Percentiles rank a stretch among this genome's conserved stretches.
These are phyloP conservation scores for Pezicula radicicola DNA, from an alignment of 2,329 filamentous ascomycete species.

Conservation along the genomic window DNA sequence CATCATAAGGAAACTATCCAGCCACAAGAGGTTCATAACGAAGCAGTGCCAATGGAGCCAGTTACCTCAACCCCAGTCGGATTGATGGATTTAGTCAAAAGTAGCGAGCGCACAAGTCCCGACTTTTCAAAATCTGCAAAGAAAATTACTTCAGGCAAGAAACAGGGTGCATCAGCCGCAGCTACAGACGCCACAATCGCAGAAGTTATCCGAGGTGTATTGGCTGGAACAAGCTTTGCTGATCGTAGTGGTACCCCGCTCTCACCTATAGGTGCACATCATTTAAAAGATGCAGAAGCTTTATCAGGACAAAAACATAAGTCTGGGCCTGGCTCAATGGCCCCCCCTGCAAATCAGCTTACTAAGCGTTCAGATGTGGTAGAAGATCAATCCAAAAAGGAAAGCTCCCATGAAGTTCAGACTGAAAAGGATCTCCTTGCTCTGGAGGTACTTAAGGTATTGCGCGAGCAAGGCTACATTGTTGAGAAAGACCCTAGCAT, in stretches of 20 bases:
- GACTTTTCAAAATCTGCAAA: conserved; percentile 1
- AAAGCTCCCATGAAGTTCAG: conserved; percentile 11
- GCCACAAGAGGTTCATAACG: conserved; percentile 18
- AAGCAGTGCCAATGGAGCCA: conserved; percentile 11
- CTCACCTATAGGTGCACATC: too few relatives aligned
- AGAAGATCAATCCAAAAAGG: conserved; percentile 6
- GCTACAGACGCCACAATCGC: conserved; percentile 18
- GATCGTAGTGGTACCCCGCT: too few relatives aligned
- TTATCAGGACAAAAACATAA: too few relatives aligned
- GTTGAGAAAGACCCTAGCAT: conserved; percentile 16
- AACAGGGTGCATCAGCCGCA: conserved; percentile 15
- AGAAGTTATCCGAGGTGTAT: conserved; percentile 18
- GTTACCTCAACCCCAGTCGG: conserved; percentile 17
- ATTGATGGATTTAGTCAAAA: conserved; percentile 8
- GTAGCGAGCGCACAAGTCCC: conserved; percentile 7
- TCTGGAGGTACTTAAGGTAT: conserved; percentile 18
- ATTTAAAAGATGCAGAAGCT: too few relatives aligned
- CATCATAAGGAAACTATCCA: conserved; percentile 18
- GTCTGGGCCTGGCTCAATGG: too few relatives aligned
- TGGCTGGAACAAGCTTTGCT: conserved; percentile 12
- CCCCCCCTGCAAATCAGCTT: too few relatives aligned
- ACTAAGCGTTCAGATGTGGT: too few relatives aligned
- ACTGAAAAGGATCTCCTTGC: conserved; percentile 12
- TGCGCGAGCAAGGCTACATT: conserved; percentile 21
- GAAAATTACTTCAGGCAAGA: conserved; percentile 2